phyloP scores from a whole-genome alignment of 257 asterid genomes.

The Solanum sejunctum region DNA sequence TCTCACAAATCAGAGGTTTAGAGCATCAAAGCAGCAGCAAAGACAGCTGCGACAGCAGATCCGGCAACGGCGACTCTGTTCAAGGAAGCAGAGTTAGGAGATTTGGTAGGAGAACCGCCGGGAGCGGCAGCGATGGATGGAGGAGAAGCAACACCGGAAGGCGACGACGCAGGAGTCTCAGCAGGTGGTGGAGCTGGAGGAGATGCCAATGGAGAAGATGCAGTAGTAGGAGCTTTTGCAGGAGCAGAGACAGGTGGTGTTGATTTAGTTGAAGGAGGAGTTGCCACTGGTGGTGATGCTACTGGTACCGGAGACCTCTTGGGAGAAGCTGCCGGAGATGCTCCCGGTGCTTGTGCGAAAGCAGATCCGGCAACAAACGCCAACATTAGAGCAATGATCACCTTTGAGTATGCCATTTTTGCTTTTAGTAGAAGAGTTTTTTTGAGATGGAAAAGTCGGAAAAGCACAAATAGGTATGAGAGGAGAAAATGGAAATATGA shows the following conservation, averaged over 20 bases:
- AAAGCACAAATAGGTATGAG: not conserved
- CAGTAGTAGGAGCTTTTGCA: not conserved
- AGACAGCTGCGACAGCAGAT: conserved; percentile 27
- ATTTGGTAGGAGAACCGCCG: conserved; percentile 14
- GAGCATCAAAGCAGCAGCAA: conserved; percentile 28
- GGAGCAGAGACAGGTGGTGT: conserved; percentile 15
- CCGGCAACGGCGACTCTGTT: conserved; percentile 41
- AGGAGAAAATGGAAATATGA: not conserved
- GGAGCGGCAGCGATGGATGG: conserved; percentile 20
- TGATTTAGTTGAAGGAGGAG: not conserved
- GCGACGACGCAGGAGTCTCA: conserved; percentile 11
- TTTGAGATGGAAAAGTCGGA: not conserved
- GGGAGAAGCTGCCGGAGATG: conserved; percentile 35
- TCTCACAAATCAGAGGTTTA: conserved; percentile 11
- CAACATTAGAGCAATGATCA: conserved; percentile 11
- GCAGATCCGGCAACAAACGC: conserved; percentile 31
- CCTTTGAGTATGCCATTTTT: conserved; percentile 19
- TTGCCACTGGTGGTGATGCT: conserved; percentile 1
- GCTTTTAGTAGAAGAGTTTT: not conserved
- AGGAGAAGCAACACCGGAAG: conserved; percentile 3
- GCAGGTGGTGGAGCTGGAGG: conserved; percentile 18
- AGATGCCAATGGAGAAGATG: conserved; percentile 13
- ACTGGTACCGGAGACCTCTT: conserved; percentile 14
- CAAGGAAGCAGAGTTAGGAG: conserved; percentile 25
- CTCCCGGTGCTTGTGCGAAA: conserved; percentile 32